Conservation (phyloP, 306 rosid genomes). For the Prunus armeniaca region DNA sequence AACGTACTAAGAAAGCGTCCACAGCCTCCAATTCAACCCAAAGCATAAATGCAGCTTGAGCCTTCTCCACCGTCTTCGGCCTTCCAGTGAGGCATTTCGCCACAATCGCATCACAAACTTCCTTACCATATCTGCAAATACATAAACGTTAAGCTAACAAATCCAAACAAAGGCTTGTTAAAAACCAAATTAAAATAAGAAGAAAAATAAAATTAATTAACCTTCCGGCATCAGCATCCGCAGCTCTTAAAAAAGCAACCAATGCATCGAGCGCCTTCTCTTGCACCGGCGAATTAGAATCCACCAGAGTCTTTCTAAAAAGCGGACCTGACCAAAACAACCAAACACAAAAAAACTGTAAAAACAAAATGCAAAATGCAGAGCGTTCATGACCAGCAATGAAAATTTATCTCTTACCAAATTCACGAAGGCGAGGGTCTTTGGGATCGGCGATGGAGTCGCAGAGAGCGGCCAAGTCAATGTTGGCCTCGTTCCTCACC, state of each 20-base stretch:
- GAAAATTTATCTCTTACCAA: slow-evolving; percentile 49
- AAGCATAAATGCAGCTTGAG: slow-evolving; percentile 88
- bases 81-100: slow-evolving; percentile 96
- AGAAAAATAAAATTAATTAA: slow-evolving; percentile 7
- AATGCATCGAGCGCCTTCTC: slow-evolving; percentile 97
- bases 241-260: slow-evolving; percentile 88
- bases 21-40: slow-evolving; percentile 98
- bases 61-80: slow-evolving; percentile 98
- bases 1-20: slow-evolving; percentile 81
- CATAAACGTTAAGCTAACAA: slow-evolving; percentile 22
- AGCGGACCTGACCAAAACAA: slow-evolving; percentile 51
- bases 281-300: slow-evolving; percentile 96
- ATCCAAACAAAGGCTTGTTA: neutral
- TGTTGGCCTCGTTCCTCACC: slow-evolving; percentile 90
- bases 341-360: neutral
- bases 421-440: slow-evolving; percentile 92
- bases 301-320: slow-evolving; percentile 83
- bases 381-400: slow-evolving; percentile 13
- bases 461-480: slow-evolving; percentile 81
- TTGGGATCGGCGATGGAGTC: slow-evolving; percentile 98
- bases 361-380: slow-evolving; percentile 20
- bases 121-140: slow-evolving; percentile 67
- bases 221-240: slow-evolving; percentile 96
- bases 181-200: neutral
- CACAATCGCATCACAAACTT: slow-evolving; percentile 83